These are phyloP conservation scores for Stemphylium lycopersici DNA, from an alignment of 2,329 filamentous ascomycete genomes.

Conservation along the genomic window DNA sequence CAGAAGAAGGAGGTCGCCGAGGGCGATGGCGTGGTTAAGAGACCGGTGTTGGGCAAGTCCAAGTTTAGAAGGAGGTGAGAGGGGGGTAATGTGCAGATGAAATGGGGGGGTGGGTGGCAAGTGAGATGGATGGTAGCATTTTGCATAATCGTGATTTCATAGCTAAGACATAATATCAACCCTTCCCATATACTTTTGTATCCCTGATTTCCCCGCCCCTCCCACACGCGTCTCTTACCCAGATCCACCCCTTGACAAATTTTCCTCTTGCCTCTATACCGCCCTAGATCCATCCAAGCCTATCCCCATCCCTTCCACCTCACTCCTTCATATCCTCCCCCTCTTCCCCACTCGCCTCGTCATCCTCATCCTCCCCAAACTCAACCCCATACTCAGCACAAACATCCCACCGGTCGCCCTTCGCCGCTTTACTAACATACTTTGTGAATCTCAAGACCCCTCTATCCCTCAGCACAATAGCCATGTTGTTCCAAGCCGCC, in stretches of 20 bases:
- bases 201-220: no score
- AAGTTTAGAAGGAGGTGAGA: conserved; percentile 30
- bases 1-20: conserved; percentile 40
- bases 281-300: no score
- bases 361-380: conserved; percentile 58
- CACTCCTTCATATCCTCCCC: neutral
- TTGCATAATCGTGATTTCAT: no score
- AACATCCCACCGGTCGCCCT: conserved; percentile 92
- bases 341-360: conserved; percentile 39
- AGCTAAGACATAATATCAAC: no score
- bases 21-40: conserved; percentile 50
- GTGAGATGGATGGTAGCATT: no score
- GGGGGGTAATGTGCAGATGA: neutral
- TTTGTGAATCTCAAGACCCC: conserved; percentile 93
- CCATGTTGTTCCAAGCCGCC: conserved; percentile 86
- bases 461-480: conserved; percentile 84
- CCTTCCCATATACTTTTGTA: no score
- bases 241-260: no score
- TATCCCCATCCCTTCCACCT: neutral
- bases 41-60: conserved; percentile 43
- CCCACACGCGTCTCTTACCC: no score
- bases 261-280: no score
- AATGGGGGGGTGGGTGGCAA: no score
- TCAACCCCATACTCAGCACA: conserved; percentile 77
- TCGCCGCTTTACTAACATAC: conserved; percentile 83